A percentile compares a stretch with the other conserved stretches of the same genome.
These are phyloP conservation scores for Wickerhamiella kurtzmanii DNA, from an alignment of 805 yeast species.

Conservation along the genomic window DNA sequence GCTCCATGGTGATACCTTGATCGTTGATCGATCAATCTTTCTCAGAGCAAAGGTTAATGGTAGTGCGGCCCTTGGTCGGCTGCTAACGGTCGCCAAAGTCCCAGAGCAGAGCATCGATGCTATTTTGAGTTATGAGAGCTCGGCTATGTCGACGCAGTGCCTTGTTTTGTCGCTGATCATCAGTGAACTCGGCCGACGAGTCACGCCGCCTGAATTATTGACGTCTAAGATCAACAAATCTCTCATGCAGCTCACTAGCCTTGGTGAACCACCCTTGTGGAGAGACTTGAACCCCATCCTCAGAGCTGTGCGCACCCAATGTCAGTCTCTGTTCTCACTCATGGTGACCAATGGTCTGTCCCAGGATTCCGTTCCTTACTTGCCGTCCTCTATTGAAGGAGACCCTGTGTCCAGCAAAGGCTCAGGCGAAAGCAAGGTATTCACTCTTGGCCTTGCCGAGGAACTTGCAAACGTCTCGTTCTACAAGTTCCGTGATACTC, in stretches of 20 bases:
- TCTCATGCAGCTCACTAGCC: constrained; percentile 10
- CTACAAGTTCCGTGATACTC: constrained; percentile 44
- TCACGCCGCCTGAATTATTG: constrained; percentile 2
- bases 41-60: constrained; percentile 64
- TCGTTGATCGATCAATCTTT: constrained; percentile 64
- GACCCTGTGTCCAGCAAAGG: constrained; percentile 50
- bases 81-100: constrained; percentile 15
- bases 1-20: constrained; percentile 75
- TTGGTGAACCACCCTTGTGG: constrained; percentile 25
- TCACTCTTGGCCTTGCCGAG: constrained; percentile 65
- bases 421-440: constrained; percentile 80
- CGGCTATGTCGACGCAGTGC: constrained; percentile 71
- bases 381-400: constrained; percentile 87
- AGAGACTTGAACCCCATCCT: constrained; percentile 80
- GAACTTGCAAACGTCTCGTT: constrained; percentile 50
- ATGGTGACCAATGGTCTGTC: constrained; percentile 67
- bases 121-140: constrained; percentile 19
- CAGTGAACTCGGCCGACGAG: constrained; percentile 39
- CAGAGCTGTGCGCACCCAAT: constrained; percentile 73
- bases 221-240: constrained; percentile 1
- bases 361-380: constrained; percentile 55
- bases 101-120: background rate
- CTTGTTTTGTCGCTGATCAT: constrained; percentile 54
- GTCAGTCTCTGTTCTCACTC: constrained; percentile 66
- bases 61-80: constrained; percentile 59